Evolutionary conservation across 2,329 filamentous ascomycete species (phyloP), one percentile per base, ranked within the genome.

Genomic region (Harringtonia aguacate): DNA sequence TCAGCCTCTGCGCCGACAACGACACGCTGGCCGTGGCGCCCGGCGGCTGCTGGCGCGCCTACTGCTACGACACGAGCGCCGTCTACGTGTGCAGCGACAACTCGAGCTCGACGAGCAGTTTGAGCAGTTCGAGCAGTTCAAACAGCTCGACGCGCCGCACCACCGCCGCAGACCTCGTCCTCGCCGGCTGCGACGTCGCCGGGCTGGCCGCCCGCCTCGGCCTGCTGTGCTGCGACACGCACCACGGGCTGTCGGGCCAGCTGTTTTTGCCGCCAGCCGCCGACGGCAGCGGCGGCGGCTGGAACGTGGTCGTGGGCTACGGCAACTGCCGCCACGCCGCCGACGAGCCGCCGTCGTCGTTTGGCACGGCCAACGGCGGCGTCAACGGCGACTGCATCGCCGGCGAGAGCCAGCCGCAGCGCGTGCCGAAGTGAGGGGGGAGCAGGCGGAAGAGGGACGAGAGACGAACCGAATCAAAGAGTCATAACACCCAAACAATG

Each of bases 241-340:
- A 43, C 31, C 41, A 46, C 41, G 49, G 27, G 17, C n/a, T 36
- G 22, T 49, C 49, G n/a, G 50, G 41, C 1, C 50, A 52, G 41
- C 22, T 52, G 1, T 52, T 52, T n/a, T n/a, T n/a, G n/a, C n/a
- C n/a, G n/a, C 41, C 46, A 52, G 17, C 50, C 50, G 6, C 43
- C 44, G n/a, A n/a, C n/a, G n/a, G n/a, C n/a, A n/a, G n/a, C n/a
- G n/a, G n/a, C 4, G 41, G 31, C 2, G 17, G 20, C 3, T 52
- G 46, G 47, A 51, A 51, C 43, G 36, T 39, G 1, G 43, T 52
- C 2, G 44, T 51, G 12, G 50, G 39, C 20, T 52, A 52, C 27
- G 49, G 48, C n/a, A 52, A 52, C 47, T 52, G 50, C 37, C 38
- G 41, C 2, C 48, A 52, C 39, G 40, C 33, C 2, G 39, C 38